A percentile compares a stretch with the other conserved stretches of the same genome.
These are phyloP conservation scores for Solanum microdontum DNA, from an alignment of 257 asterid species.

Conservation along the genomic window DNA sequence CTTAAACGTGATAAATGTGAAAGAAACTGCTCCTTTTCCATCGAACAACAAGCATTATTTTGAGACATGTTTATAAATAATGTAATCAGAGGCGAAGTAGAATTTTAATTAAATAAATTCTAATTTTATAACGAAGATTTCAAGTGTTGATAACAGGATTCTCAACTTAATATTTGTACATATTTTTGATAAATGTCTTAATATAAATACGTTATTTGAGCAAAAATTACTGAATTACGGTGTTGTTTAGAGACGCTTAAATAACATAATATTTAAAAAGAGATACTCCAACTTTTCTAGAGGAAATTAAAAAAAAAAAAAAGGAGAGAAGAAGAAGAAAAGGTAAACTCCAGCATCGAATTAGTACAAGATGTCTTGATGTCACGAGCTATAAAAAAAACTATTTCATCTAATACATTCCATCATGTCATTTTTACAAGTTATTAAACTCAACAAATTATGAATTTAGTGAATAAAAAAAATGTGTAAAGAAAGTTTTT, in stretches of 20 bases:
- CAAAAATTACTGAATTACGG: too few species aligned
- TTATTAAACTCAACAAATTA: not conserved
- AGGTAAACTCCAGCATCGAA: not conserved
- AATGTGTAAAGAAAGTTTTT: not conserved
- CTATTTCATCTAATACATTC: not conserved
- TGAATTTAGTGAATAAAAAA: not conserved
- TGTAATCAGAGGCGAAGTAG: not conserved
- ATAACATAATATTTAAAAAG: not conserved
- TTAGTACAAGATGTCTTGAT: not conserved
- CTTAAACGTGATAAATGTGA: not conserved
- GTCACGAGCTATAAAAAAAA: not conserved
- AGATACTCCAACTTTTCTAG: not conserved
- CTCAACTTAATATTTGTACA: not conserved
- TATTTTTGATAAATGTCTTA: not conserved
- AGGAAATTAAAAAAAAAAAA: not conserved
- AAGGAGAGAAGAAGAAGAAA: not conserved
- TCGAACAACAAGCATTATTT: not conserved
- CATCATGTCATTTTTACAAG: not conserved
- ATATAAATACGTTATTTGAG: too few species aligned
- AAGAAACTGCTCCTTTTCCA: not conserved
- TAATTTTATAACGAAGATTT: too few species aligned
- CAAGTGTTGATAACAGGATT: not conserved
- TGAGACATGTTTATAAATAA: not conserved
- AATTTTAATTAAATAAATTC: too few species aligned
- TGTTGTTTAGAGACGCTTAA: not conserved